phyloP scores from a whole-genome alignment of 2,329 filamentous ascomycete genomes.

The Xylaria sp. region DNA sequence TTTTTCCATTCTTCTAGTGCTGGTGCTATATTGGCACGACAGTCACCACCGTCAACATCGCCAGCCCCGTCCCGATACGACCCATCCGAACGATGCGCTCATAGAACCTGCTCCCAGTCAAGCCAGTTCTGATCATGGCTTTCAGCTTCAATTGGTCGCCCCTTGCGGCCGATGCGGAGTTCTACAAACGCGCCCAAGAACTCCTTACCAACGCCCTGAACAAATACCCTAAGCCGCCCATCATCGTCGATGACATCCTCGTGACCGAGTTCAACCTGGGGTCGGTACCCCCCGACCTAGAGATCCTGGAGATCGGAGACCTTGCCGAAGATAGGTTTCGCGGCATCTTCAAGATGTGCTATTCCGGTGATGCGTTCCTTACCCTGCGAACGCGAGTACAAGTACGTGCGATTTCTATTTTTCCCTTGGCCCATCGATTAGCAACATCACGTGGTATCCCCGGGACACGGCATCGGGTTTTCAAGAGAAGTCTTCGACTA shows the following conservation, averaged over 20 bases:
- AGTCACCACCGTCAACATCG: not conserved
- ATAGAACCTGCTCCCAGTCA: slow-evolving; percentile 28
- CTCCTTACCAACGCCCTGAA: slow-evolving; percentile 92
- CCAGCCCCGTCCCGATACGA: slow-evolving; percentile 2
- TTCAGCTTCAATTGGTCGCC: slow-evolving; percentile 99
- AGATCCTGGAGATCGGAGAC: slow-evolving; percentile 97
- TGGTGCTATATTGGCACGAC: not conserved
- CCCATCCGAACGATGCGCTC: slow-evolving; percentile 23
- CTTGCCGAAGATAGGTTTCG: slow-evolving; percentile 94
- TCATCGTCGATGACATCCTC: slow-evolving; percentile 98
- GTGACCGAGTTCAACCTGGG: slow-evolving; percentile 97
- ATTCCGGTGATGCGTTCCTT: slow-evolving; percentile 89
- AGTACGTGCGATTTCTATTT: slow-evolving; percentile 44
- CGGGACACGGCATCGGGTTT: not conserved
- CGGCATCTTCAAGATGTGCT: slow-evolving; percentile 99
- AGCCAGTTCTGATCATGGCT: slow-evolving; percentile 65
- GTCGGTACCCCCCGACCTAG: slow-evolving; percentile 86
- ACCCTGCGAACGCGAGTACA: slow-evolving; percentile 95
- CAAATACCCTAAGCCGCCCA: slow-evolving; percentile 95
- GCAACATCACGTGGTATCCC: not conserved
- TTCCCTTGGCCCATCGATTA: slow-evolving; percentile 1
- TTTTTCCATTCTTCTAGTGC: not conserved
- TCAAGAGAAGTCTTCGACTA: not conserved
- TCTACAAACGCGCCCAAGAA: slow-evolving; percentile 85
- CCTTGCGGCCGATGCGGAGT: slow-evolving; percentile 87